phyloP scores from a whole-genome alignment of 805 yeast genomes.

The Zygoascus biomembranicola region DNA sequence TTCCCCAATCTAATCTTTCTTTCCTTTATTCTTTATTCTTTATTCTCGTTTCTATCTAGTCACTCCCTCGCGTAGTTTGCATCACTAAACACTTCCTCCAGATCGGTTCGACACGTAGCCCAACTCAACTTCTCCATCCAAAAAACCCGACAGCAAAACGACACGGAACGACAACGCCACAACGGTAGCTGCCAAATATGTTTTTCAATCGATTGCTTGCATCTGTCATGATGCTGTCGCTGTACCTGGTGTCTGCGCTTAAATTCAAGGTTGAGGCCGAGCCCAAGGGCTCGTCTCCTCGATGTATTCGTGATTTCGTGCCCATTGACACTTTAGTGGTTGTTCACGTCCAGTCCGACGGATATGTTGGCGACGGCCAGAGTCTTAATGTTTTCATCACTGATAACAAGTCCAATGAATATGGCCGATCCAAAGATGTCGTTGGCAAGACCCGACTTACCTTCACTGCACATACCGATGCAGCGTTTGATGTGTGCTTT shows the following conservation, averaged over 20 bases:
- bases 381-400: conserved; percentile 44
- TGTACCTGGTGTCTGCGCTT: conserved; percentile 19
- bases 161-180: neutral
- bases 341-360: conserved; percentile 67
- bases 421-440: conserved; percentile 67
- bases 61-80: neutral
- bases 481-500: conserved; percentile 89
- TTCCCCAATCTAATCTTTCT: too few species aligned
- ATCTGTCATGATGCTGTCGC: neutral
- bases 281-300: conserved; percentile 35
- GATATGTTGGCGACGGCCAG: conserved; percentile 83
- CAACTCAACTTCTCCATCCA: neutral
- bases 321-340: conserved; percentile 80
- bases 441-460: conserved; percentile 67
- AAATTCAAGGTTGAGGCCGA: conserved; percentile 27
- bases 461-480: conserved; percentile 73
- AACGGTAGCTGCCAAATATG: neutral
- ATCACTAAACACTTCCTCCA: neutral
- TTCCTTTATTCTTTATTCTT: too few species aligned
- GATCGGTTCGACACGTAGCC: neutral
- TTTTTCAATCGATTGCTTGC: neutral
- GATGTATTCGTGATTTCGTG: conserved; percentile 90
- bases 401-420: conserved; percentile 81
- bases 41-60: too few species aligned
- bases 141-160: neutral